phyloP scores from a whole-genome alignment of 208 protist species.

The Hexamita inflata region DNA sequence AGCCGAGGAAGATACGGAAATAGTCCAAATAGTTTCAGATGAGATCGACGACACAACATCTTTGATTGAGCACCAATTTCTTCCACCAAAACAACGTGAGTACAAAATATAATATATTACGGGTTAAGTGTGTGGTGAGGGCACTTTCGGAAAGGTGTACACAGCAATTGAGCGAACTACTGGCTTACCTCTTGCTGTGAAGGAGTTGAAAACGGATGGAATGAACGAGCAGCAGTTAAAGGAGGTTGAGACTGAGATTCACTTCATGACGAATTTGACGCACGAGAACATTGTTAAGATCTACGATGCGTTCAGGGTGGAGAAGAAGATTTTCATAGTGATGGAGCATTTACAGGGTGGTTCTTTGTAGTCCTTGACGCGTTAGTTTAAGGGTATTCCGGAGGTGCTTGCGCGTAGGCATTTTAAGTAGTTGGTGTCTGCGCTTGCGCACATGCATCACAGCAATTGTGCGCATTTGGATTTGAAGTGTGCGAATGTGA shows the following conservation, averaged over 20 bases:
- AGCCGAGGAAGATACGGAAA: no score
- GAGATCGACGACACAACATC: no score
- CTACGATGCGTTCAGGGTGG: constrained; percentile 9
- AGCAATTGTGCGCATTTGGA: neutral
- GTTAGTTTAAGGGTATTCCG: constrained; percentile 3
- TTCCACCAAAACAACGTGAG: constrained; percentile 1
- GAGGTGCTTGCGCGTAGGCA: neutral
- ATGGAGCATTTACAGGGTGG: constrained; percentile 60
- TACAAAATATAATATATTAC: neutral
- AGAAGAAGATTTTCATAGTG: constrained; percentile 57
- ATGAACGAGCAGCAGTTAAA: neutral
- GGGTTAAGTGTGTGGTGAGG: neutral
- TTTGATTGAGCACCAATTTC: neutral
- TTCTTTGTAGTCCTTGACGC: constrained; percentile 48
- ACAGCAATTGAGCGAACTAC: neutral
- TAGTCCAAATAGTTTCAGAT: no score
- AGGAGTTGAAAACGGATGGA: neutral
- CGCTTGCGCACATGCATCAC: constrained; percentile 5
- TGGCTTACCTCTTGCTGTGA: neutral
- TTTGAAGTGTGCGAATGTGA: constrained; percentile 7
- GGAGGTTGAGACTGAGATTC: constrained; percentile 25
- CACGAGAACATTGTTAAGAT: constrained; percentile 47
- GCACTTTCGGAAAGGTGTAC: constrained; percentile 11
- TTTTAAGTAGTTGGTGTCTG: neutral
- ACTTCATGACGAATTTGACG: constrained; percentile 25